Percentiles rank a stretch among this genome's conserved stretches.
Evolutionary conservation across 2,329 filamentous ascomycete genomes (phyloP).

Genomic region (Talaromyces sp.): DNA sequence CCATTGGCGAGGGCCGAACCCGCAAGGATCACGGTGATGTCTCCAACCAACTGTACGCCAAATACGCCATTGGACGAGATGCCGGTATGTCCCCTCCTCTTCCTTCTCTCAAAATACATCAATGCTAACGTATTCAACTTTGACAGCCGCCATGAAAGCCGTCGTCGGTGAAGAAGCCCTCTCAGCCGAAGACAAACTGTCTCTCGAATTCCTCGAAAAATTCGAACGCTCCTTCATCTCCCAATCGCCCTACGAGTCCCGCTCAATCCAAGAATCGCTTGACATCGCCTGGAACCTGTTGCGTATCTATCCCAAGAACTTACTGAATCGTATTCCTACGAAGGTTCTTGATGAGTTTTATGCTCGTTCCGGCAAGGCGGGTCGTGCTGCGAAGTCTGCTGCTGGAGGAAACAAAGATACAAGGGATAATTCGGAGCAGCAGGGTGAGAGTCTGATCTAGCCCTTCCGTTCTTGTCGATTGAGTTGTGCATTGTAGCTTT

Average conservation of each 20-base stretch:
- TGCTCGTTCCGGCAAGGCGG: slow-evolving; percentile 52
- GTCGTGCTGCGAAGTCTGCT: slow-evolving; percentile 20
- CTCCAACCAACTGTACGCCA: slow-evolving; percentile 98
- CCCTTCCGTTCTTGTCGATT: slow-evolving; percentile 25
- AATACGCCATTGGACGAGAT: slow-evolving; percentile 98
- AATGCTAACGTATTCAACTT: background rate
- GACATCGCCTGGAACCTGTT: slow-evolving; percentile 96
- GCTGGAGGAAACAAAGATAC: slow-evolving; percentile 40
- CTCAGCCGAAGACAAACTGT: slow-evolving; percentile 93
- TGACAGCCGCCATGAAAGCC: slow-evolving; percentile 86
- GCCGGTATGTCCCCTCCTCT: slow-evolving; percentile 49
- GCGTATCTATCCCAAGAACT: slow-evolving; percentile 95
- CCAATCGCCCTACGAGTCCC: slow-evolving; percentile 88
- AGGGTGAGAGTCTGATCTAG: slow-evolving; percentile 40
- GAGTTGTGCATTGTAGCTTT: slow-evolving; percentile 1
- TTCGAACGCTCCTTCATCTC: slow-evolving; percentile 94
- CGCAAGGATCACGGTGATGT: slow-evolving; percentile 97
- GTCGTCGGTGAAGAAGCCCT: slow-evolving; percentile 97
- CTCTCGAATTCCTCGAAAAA: slow-evolving; percentile 96
- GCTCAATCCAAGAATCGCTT: slow-evolving; percentile 87
- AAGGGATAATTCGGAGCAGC: slow-evolving; percentile 38
- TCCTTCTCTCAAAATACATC: background rate
- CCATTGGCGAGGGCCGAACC: slow-evolving; percentile 95
- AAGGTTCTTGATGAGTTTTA: slow-evolving; percentile 83
- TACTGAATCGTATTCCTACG: slow-evolving; percentile 90